Evolutionary conservation across 2,329 filamentous ascomycete species (phyloP).

Genomic region (Fusarium coicis): DNA sequence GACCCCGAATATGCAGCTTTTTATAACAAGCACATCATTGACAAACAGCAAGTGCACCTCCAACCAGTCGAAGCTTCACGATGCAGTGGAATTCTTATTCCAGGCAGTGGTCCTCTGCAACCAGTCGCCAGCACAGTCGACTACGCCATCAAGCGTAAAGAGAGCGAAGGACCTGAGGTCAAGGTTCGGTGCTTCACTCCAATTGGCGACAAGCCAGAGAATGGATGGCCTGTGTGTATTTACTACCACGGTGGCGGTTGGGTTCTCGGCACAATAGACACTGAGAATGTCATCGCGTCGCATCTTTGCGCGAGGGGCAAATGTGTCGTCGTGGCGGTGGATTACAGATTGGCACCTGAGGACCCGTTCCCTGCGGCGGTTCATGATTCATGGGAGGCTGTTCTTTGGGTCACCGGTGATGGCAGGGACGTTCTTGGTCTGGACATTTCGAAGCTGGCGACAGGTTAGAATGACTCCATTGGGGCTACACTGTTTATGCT

Average conservation of each 20-base stretch:
- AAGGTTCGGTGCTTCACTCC: conserved; percentile 8
- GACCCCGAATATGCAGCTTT: background rate
- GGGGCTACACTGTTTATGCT: rapidly evolving
- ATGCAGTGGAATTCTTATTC: background rate
- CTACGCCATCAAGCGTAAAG: background rate
- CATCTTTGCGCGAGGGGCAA: background rate
- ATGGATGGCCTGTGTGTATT: conserved; percentile 14
- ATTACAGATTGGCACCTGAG: conserved; percentile 10
- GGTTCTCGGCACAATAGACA: conserved; percentile 15
- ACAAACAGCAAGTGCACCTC: conserved; percentile 20
- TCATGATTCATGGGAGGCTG: conserved; percentile 14
- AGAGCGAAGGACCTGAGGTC: conserved; percentile 6
- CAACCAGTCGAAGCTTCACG: conserved; percentile 4
- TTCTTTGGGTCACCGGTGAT: background rate
- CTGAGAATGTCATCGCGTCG: conserved; percentile 17
- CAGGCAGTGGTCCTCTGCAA: background rate
- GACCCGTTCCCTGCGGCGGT: conserved; percentile 7
- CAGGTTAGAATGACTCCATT: background rate
- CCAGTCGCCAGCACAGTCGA: background rate
- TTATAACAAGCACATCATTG: conserved; percentile 20
- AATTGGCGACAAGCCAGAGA: background rate
- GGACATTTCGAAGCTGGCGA: background rate
- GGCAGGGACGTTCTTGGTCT: rapidly evolving
- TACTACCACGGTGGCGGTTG: conserved; percentile 20
- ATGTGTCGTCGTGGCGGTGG: conserved; percentile 11